A percentile compares a stretch with the other conserved stretches of the same genome.
Conservation (phyloP, 306 rosid species). For the Cucumis cinereus region DNA sequence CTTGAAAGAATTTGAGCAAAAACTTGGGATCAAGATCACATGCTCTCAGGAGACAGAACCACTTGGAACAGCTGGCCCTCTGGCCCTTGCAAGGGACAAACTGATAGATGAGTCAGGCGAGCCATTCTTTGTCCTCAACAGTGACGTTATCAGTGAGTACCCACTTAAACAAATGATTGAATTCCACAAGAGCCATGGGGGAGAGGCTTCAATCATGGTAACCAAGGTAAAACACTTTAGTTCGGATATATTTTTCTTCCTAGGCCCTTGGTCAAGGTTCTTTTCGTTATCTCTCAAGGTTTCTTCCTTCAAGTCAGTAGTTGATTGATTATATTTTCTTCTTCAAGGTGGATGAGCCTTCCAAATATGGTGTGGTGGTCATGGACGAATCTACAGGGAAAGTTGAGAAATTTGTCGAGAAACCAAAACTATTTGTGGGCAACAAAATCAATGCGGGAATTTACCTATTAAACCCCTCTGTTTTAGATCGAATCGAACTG, state of each 20-base stretch:
- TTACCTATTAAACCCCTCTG: slow-evolving; percentile 76
- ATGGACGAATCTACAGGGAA: slow-evolving; percentile 77
- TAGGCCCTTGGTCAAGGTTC: not conserved
- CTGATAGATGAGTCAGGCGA: slow-evolving; percentile 69
- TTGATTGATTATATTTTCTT: slow-evolving; percentile 11
- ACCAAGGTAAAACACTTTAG: slow-evolving; percentile 56
- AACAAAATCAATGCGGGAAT: slow-evolving; percentile 99
- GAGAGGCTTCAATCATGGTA: slow-evolving; percentile 98
- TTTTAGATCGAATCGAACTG: slow-evolving; percentile 75
- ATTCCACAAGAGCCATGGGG: slow-evolving; percentile 88
- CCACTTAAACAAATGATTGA: slow-evolving; percentile 85
- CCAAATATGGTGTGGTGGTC: slow-evolving; percentile 95
- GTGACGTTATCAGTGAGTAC: slow-evolving; percentile 96
- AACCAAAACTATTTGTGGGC: slow-evolving; percentile 93
- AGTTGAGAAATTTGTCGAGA: slow-evolving; percentile 92
- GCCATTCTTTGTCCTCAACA: slow-evolving; percentile 96
- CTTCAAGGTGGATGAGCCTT: slow-evolving; percentile 92
- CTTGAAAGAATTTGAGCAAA: slow-evolving; percentile 83
- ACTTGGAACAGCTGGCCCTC: slow-evolving; percentile 95
- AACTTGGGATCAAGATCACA: slow-evolving; percentile 86
- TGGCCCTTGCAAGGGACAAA: slow-evolving; percentile 98
- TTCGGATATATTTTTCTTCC: not conserved
- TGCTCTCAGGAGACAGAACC: slow-evolving; percentile 99
- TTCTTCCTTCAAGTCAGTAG: not conserved
- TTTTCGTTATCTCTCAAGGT: not conserved